Base-by-base conservation (phyloP, 179 eudicot species). In the Monotropa hypopitys region DNA sequence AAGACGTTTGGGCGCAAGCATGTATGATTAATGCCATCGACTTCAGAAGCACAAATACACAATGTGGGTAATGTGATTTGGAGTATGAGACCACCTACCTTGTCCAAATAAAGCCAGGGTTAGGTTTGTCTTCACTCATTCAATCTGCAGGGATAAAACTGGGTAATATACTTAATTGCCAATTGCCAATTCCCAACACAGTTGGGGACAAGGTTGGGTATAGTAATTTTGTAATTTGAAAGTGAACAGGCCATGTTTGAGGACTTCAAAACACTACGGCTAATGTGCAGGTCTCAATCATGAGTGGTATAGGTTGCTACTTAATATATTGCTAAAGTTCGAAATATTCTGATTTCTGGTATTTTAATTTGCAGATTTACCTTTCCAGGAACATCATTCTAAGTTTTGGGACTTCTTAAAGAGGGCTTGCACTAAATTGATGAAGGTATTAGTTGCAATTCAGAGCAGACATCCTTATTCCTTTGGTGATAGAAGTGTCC, bases 381-480 rank as follows among this genome's bases (percentile, higher is more conserved):
- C 93, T 84, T 90, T 93, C 79, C 84, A 75, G 78, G 97, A 86
- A 63, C 80, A 78, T 0, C 84, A 91, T 80, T 88, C 91, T 59
- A 89, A 83, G 57, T 89, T 91, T 40, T 89, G 92, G 90, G 91
- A 88, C 49, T 93, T 91, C 85, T 81, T 88, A 66, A 89, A 86
- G 84, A 90, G 85, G 76, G 88, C 97, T 32, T 90, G 97, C 85
- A 89, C 87, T 12, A 95, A 93, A 83, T 83, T 93, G 85, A 84
- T 95, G 93, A 95, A 93, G 88, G 91, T 93, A 79, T 82, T 93
- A 76, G 81, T 86, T 59, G 90, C 91, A 75, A 84, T 93, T 81
- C 97, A 91, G 85, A 87, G 83, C 73, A 87, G 97, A 76, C 99
- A 95, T 87, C 99, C 99, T 79, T 93, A 86, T 84, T 93, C 99